These are phyloP conservation scores for Eucalyptus tenuipes DNA, from an alignment of 345 rosid species.

Conservation along the genomic window DNA sequence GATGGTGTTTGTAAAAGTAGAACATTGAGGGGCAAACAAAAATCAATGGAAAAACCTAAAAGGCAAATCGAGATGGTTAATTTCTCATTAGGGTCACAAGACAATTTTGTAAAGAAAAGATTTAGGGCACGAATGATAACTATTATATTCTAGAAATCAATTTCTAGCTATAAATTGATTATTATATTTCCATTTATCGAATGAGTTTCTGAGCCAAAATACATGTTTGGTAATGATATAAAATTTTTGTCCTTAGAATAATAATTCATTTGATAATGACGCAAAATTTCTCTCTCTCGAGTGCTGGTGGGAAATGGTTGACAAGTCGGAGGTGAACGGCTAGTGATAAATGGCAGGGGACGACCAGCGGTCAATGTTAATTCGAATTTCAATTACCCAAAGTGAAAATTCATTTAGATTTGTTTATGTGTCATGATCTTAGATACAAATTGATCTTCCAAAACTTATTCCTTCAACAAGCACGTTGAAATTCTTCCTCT, in stretches of 20 bases:
- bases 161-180: too few relatives aligned
- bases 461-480: neutral
- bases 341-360: accelerated
- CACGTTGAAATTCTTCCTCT: neutral
- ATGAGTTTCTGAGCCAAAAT: too few relatives aligned
- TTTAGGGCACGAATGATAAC: neutral
- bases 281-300: accelerated
- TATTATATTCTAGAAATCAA: accelerated
- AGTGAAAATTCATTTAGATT: neutral
- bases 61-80: neutral
- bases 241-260: accelerated
- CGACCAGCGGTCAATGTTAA: accelerated
- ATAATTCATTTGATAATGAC: too few relatives aligned
- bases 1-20: neutral
- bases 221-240: too few relatives aligned
- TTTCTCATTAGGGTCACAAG: neutral
- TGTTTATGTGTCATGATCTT: neutral
- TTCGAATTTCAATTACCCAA: neutral
- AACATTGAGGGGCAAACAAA: neutral
- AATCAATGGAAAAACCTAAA: neutral
- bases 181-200: too few relatives aligned
- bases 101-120: neutral
- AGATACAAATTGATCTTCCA: neutral
- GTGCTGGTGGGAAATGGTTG: accelerated
- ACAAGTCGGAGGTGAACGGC: accelerated